Base-by-base conservation (phyloP, 2,329 filamentous ascomycete genomes). In the Pseudomassariella vexata region DNA sequence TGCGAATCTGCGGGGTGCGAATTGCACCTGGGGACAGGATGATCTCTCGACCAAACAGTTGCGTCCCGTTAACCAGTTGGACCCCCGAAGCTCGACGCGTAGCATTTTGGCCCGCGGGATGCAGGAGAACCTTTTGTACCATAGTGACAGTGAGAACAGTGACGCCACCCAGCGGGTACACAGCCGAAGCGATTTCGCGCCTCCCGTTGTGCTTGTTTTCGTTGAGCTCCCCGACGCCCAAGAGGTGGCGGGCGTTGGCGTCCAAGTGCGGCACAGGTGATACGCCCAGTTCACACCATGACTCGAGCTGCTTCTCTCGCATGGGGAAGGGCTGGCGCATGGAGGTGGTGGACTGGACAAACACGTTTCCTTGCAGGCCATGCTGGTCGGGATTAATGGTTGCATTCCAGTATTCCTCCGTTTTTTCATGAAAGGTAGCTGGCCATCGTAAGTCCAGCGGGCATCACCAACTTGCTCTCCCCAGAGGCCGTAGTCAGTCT, bases 1-100 rank as follows among this genome's bases (percentile, higher is more conserved):
- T 45, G 5, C 60, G 45, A 4, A 60, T 9, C 28, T 59, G 48
- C 0, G 57, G 56, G 1, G 52, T 56, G 6, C 44, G 40, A 31
- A 53, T 53, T 8, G 49, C 37, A 6, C 56, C 57, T 1, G 53
- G 45, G 8, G 47, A 52, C 14, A 57, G 9, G 20, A 61, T 51
- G 5, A 59, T 43, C 37, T 60, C 52, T 28, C n/a, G n/a, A n/a
- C n/a, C n/a, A n/a, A n/a, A n/a, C n/a, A n/a, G n/a, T n/a, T n/a
- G n/a, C n/a, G n/a, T n/a, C n/a, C n/a, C n/a, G n/a, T n/a, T n/a
- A n/a, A n/a, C n/a, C n/a, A n/a, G n/a, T n/a, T n/a, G n/a, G n/a
- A n/a, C n/a, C n/a, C n/a, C n/a, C n/a, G n/a, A n/a, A n/a, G n/a
- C n/a, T n/a, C n/a, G n/a, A n/a, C n/a, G n/a, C n/a, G n/a, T n/a